phyloP scores from a whole-genome alignment of 2,329 filamentous ascomycete genomes.

The Ophiostoma himal-ulmi region DNA sequence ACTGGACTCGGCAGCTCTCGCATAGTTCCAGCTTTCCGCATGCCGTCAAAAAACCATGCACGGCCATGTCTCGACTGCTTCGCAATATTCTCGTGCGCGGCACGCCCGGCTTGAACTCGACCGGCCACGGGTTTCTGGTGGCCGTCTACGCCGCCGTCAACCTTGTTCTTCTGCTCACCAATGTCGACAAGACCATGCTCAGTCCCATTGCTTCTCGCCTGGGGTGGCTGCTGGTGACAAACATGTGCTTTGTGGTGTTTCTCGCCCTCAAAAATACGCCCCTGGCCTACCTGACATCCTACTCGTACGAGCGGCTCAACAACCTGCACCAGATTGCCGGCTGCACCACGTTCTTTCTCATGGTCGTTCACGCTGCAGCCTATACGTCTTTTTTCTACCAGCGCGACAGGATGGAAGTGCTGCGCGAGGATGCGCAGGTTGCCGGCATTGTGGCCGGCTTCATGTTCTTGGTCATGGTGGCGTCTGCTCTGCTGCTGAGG shows the following conservation, averaged over 20 bases:
- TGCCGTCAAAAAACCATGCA: background rate
- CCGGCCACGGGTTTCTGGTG: constrained; percentile 33
- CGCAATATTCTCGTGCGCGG: constrained; percentile 32
- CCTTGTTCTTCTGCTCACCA: constrained; percentile 30
- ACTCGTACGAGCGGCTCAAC: constrained; percentile 55
- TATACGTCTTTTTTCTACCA: constrained; percentile 41
- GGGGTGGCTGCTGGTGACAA: background rate
- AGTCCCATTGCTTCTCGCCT: background rate
- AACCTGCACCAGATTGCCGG: constrained; percentile 51
- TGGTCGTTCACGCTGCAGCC: constrained; percentile 42
- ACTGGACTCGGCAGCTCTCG: background rate
- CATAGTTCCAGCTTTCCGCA: background rate
- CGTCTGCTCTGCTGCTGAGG: background rate
- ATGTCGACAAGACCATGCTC: constrained; percentile 27
- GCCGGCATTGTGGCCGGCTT: constrained; percentile 45
- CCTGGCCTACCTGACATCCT: constrained; percentile 46
- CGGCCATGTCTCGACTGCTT: background rate
- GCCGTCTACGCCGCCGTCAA: constrained; percentile 32
- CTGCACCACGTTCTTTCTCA: constrained; percentile 42
- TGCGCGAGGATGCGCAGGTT: constrained; percentile 39
- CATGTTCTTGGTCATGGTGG: constrained; percentile 26
- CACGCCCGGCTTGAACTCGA: constrained; percentile 33
- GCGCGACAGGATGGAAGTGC: constrained; percentile 29
- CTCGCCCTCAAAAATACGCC: constrained; percentile 38
- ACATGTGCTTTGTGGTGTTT: background rate